phyloP scores from a whole-genome alignment of 495 filamentous ascomycete genomes.

The Podospora australis region DNA sequence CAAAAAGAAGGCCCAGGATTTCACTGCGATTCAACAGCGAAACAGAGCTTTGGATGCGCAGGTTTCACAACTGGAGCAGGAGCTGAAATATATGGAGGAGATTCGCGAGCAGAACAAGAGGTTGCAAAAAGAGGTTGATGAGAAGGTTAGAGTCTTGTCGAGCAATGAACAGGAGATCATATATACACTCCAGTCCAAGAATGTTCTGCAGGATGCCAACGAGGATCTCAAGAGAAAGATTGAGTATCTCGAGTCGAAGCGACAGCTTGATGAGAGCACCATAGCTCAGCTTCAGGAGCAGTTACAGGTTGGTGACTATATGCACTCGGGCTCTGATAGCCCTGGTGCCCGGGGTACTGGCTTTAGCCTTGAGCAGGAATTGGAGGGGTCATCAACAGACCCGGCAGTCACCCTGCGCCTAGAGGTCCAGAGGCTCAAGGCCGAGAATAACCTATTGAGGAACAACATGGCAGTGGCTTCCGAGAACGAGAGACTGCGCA shows the following conservation, averaged over 20 bases:
- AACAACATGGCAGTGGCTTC: slow-evolving; percentile 42
- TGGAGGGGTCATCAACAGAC: slow-evolving; percentile 27
- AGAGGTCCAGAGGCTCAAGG: slow-evolving; percentile 45
- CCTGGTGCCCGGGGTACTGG: slow-evolving; percentile 18
- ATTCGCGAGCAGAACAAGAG: slow-evolving; percentile 51
- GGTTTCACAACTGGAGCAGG: slow-evolving; percentile 52
- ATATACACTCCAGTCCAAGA: slow-evolving; percentile 31
- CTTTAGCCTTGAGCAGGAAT: slow-evolving; percentile 39
- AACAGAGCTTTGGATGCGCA: slow-evolving; percentile 45
- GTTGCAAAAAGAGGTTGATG: slow-evolving; percentile 40
- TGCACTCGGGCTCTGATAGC: slow-evolving; percentile 15
- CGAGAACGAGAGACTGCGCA: slow-evolving; percentile 42
- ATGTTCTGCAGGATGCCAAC: slow-evolving; percentile 27
- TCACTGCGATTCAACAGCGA: slow-evolving; percentile 25
- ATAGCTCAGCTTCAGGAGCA: slow-evolving; percentile 43
- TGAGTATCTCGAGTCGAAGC: slow-evolving; percentile 29
- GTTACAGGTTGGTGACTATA: slow-evolving; percentile 28
- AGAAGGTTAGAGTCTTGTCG: slow-evolving; percentile 29
- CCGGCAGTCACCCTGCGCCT: slow-evolving; percentile 27
- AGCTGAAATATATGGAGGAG: slow-evolving; percentile 58
- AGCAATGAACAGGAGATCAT: slow-evolving; percentile 38
- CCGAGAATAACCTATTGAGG: slow-evolving; percentile 47
- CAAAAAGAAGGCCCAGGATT: slow-evolving; percentile 67
- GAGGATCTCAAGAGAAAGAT: slow-evolving; percentile 27
- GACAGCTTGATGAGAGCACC: slow-evolving; percentile 32